Evolutionary conservation across 2,329 filamentous ascomycete genomes (phyloP), one percentile per base, ranked within the genome.

Genomic region (Cryphonectria naterciae): DNA sequence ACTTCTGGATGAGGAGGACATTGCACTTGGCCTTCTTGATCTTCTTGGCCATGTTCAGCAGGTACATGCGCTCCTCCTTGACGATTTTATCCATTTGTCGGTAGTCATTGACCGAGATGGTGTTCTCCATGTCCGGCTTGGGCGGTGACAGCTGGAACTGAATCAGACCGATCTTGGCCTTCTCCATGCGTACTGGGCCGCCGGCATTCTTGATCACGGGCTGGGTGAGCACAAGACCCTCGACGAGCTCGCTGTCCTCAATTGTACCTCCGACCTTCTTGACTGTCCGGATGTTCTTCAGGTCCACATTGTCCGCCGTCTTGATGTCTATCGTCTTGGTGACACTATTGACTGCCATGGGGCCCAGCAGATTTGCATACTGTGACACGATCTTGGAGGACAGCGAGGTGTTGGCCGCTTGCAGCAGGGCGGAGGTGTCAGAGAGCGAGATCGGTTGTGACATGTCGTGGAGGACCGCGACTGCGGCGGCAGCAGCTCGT

Each of bases 1-100:
- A 98, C 85, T 99, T 99, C 80, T 99, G 96, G 77, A 99, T 98
- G 76, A 99, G 87, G 61, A 98, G 90, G 60, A 99, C 96, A 78
- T 99, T 99, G 85, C 96, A 99, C 87, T 98, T 99, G 76, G 96
- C 95, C 88, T 98, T 99, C 86, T 98, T 98, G 83, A 99, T 99
- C 88, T 98, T 99, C 89, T 99, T 98, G 80, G 97, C 95, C 90
- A 99, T 93, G 86, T 98, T 98, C 71, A 99, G 89, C 74, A 99
- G 89, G 83, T 99, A 99, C 76, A 96, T 93, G 76, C 96, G 93
- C 86, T 99, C 96, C 85, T 99, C 96, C 85, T 99, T 99, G 77
- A 99, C 89, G 75, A 99, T 99, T 88, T 98, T 99, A 87, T 99
- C 96, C 96, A 99, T 99, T 82, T 99, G 96, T 79, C 96, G 90